These are phyloP conservation scores for Venturia oleaginea DNA, from an alignment of 2,329 filamentous ascomycete species.

Conservation along the genomic window DNA sequence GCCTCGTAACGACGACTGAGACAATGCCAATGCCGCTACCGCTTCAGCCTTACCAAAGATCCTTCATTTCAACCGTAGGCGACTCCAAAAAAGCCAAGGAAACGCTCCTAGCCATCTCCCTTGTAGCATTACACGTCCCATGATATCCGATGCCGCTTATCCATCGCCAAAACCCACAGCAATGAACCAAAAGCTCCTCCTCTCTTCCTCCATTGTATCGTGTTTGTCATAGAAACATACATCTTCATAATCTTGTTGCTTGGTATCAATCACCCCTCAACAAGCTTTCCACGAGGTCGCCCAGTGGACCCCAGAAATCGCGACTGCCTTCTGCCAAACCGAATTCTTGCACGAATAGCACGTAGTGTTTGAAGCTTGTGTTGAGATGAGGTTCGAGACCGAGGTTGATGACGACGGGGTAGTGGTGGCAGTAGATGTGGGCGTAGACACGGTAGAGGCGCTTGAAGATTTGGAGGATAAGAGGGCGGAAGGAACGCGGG, in stretches of 20 bases:
- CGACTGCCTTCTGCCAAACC: conserved; percentile 74
- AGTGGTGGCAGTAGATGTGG: conserved; percentile 97
- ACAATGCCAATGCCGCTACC: background rate
- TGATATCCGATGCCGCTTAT: conserved; percentile 4
- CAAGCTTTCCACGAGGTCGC: conserved; percentile 97
- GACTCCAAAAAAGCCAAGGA: background rate
- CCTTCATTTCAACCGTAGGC: background rate
- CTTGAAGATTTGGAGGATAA: conserved; percentile 99
- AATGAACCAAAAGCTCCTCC: background rate
- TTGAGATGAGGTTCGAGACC: conserved; percentile 96
- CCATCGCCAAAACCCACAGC: background rate
- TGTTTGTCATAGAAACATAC: background rate
- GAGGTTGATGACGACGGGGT: conserved; percentile 89
- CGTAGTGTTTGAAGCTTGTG: conserved; percentile 99
- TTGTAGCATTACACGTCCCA: background rate
- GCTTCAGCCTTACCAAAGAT: background rate
- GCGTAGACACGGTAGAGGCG: conserved; percentile 96
- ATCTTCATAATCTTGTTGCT: background rate
- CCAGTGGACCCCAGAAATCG: conserved; percentile 94
- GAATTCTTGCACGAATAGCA: conserved; percentile 97
- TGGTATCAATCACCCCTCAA: conserved; percentile 68
- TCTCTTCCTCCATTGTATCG: background rate
- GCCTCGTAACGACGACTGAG: background rate
- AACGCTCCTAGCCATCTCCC: background rate
- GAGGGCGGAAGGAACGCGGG: conserved; percentile 78